phyloP scores from a whole-genome alignment of 208 protist species.

The Tetramitus jugosus region DNA sequence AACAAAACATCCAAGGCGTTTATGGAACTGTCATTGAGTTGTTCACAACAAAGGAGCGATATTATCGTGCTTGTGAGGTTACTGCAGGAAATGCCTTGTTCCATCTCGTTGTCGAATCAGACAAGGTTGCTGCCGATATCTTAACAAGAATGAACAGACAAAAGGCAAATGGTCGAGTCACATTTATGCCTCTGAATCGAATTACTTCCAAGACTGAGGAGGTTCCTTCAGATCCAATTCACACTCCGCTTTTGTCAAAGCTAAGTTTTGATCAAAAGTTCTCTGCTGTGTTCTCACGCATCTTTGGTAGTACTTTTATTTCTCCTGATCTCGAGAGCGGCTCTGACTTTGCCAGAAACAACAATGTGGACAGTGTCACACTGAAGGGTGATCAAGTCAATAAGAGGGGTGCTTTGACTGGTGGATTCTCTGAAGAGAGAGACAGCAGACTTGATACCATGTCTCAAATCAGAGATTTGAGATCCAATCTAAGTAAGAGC shows the following conservation, averaged over 20 bases:
- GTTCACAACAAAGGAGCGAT: conserved; percentile 70
- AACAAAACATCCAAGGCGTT: conserved; percentile 57
- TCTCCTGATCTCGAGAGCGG: conserved; percentile 71
- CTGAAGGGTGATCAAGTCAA: conserved; percentile 75
- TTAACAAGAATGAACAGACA: conserved; percentile 77
- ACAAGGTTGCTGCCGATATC: conserved; percentile 72
- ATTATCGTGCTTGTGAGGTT: conserved; percentile 81
- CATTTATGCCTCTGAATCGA: conserved; percentile 93
- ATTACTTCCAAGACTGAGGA: conserved; percentile 31
- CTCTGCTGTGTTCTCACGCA: not conserved
- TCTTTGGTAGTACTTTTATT: conserved; percentile 87
- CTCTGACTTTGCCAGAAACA: conserved; percentile 45
- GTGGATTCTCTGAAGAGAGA: conserved; percentile 80
- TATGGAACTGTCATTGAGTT: conserved; percentile 91
- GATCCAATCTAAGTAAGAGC: conserved; percentile 31
- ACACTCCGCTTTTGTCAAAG: not conserved
- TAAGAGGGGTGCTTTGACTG: conserved; percentile 79
- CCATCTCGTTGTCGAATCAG: conserved; percentile 93
- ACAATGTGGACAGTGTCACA: conserved; percentile 86
- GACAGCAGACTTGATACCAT: conserved; percentile 59
- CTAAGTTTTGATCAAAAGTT: not conserved
- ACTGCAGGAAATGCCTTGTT: conserved; percentile 88
- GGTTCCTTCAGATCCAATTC: not conserved
- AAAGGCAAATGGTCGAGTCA: conserved; percentile 75
- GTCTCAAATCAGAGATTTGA: conserved; percentile 46